These are phyloP conservation scores for Pyrenophora graminea DNA, from an alignment of 2,329 filamentous ascomycete genomes.

Conservation along the genomic window DNA sequence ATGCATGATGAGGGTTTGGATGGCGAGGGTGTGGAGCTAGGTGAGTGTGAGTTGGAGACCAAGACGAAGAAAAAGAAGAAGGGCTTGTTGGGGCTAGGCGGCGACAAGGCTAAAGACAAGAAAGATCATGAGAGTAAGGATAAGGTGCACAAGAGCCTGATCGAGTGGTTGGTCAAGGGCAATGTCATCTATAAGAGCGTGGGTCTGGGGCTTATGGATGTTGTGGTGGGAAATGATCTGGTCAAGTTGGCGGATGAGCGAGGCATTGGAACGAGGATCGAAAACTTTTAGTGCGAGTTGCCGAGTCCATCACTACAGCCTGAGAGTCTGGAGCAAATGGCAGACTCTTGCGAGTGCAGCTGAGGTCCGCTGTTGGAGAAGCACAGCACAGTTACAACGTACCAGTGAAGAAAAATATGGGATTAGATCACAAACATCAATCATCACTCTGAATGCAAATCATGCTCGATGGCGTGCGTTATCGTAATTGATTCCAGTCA, in stretches of 20 bases:
- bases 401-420: too few species aligned
- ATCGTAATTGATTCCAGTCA: constrained; percentile 44
- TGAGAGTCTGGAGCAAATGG: not conserved
- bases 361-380: not conserved
- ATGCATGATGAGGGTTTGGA: constrained; percentile 73
- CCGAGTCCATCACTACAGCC: not conserved
- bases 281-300: constrained; percentile 47
- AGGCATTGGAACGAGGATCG: constrained; percentile 60
- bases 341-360: constrained; percentile 15
- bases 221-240: constrained; percentile 65
- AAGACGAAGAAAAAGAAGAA: constrained; percentile 62
- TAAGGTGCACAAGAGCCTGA: constrained; percentile 49
- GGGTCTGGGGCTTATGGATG: constrained; percentile 69
- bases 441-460: constrained; percentile 24
- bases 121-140: constrained; percentile 27
- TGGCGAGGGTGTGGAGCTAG: constrained; percentile 73
- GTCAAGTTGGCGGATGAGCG: constrained; percentile 60
- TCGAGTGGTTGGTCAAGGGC: constrained; percentile 64
- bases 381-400: not conserved
- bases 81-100: constrained; percentile 53
- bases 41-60: constrained; percentile 66
- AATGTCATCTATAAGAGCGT: constrained; percentile 74
- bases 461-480: constrained; percentile 37
- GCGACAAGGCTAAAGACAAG: constrained; percentile 40
- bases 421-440: not conserved